A percentile compares a stretch with the other conserved stretches of the same genome.
Conservation (phyloP, 345 rosid genomes). For the Salix caprea region DNA sequence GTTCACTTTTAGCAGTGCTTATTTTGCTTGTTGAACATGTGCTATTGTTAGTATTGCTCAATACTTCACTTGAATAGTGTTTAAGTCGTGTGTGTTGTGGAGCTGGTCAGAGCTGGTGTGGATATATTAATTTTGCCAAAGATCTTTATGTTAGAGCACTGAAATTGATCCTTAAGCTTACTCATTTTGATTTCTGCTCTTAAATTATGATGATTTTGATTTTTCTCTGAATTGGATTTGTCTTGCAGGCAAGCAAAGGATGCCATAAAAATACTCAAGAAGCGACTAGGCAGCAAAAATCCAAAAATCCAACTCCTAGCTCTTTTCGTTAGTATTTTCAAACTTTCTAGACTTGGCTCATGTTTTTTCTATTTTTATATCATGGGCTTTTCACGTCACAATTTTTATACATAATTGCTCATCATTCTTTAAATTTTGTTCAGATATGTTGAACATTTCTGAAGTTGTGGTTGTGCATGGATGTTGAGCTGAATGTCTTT, state of each 20-base stretch:
- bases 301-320: conserved; percentile 87
- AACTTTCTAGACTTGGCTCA: conserved; percentile 1
- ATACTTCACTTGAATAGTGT: background rate
- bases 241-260: conserved; percentile 80
- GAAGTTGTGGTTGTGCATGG: background rate
- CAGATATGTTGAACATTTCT: background rate
- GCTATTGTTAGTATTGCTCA: background rate
- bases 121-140: background rate
- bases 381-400: background rate
- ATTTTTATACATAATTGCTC: background rate
- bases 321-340: conserved; percentile 62
- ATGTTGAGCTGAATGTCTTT: background rate
- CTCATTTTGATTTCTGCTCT: background rate
- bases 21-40: background rate
- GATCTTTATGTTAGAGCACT: background rate
- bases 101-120: background rate
- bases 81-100: background rate
- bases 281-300: conserved; percentile 77
- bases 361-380: background rate
- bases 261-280: conserved; percentile 84
- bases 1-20: background rate
- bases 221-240: conserved; percentile 8
- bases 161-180: background rate
- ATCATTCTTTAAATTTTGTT: background rate
- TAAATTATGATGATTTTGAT: background rate